Percentiles rank a stretch among this genome's conserved stretches.
Conservation (phyloP, 306 rosid genomes). For the Albizia julibrissin region DNA sequence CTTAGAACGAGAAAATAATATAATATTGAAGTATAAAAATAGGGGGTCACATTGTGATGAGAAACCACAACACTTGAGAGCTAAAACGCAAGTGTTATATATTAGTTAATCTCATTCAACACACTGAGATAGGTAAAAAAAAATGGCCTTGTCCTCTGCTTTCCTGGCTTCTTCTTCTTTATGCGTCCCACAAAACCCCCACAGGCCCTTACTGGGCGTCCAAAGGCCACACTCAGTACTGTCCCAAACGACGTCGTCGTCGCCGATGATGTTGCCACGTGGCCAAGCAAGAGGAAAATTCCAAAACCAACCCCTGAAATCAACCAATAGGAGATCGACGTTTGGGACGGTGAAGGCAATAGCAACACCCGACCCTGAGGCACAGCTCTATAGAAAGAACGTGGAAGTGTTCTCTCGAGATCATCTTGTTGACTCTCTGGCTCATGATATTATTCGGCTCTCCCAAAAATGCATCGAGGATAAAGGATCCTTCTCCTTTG, state of each 20-base stretch:
- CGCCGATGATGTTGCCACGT: not conserved
- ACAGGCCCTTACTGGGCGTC: not conserved
- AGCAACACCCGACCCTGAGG: not conserved
- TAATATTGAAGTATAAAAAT: not conserved
- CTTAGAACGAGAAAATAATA: slow-evolving; percentile 2
- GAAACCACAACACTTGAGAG: not conserved
- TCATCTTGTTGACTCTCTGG: slow-evolving; percentile 26
- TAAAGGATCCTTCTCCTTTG: slow-evolving; percentile 58
- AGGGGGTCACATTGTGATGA: not conserved
- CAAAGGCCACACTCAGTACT: not conserved
- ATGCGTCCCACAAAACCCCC: not conserved
- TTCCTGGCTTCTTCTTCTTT: not conserved
- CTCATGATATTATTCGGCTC: slow-evolving; percentile 51
- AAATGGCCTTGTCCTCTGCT: not conserved
- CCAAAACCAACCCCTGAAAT: not conserved
- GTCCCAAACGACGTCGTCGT: slow-evolving; percentile 22
- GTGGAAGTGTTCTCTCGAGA: slow-evolving; percentile 47
- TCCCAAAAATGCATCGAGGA: slow-evolving; percentile 45
- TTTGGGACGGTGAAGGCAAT: slow-evolving; percentile 21
- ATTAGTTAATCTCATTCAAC: not conserved
- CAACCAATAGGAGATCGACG: not conserved
- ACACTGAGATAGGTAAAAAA: not conserved
- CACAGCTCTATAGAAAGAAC: slow-evolving; percentile 24
- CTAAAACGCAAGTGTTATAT: not conserved
- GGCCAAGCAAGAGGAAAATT: not conserved